Percentiles rank a stretch among this genome's conserved stretches.
Evolutionary conservation across 805 yeast species (phyloP).

Genomic region (Zygoascus bituminiphila): DNA sequence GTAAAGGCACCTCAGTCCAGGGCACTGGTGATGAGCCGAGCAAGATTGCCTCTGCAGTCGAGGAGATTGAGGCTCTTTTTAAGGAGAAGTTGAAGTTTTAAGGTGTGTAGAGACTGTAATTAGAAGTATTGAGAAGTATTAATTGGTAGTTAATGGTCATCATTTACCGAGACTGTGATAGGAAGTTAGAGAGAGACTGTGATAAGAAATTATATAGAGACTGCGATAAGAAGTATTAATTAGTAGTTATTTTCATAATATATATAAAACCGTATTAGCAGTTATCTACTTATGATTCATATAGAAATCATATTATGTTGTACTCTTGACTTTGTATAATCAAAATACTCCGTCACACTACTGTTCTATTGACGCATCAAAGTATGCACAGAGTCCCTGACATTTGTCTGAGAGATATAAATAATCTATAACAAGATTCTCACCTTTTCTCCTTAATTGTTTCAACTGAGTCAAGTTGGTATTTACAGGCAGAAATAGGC

Average conservation of each 20-base stretch:
- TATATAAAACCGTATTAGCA: too few relatives aligned
- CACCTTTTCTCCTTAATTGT: conserved; percentile 2
- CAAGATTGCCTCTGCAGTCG: conserved; percentile 66
- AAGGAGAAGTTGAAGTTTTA: conserved; percentile 10
- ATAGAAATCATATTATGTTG: too few relatives aligned
- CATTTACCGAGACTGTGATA: too few relatives aligned
- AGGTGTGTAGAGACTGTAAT: background rate
- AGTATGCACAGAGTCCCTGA: background rate
- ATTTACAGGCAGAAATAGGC: conserved; percentile 21
- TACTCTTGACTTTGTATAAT: too few relatives aligned
- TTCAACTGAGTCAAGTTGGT: conserved; percentile 15
- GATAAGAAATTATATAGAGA: too few relatives aligned
- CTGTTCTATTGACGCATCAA: background rate
- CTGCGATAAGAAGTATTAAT: too few relatives aligned
- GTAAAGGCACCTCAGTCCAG: conserved; percentile 92
- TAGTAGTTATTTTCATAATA: too few relatives aligned
- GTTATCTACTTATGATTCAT: too few relatives aligned
- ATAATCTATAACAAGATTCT: conserved; percentile 12
- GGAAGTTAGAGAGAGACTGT: too few relatives aligned
- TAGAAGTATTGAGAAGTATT: background rate
- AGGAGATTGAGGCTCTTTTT: conserved; percentile 54
- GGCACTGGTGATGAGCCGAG: conserved; percentile 87
- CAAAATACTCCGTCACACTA: too few relatives aligned
- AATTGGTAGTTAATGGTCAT: too few relatives aligned
- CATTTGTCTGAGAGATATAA: conserved; percentile 1